Base-by-base conservation (phyloP, 768 basidiomycete genomes). In the Leccinum uliginosum region DNA sequence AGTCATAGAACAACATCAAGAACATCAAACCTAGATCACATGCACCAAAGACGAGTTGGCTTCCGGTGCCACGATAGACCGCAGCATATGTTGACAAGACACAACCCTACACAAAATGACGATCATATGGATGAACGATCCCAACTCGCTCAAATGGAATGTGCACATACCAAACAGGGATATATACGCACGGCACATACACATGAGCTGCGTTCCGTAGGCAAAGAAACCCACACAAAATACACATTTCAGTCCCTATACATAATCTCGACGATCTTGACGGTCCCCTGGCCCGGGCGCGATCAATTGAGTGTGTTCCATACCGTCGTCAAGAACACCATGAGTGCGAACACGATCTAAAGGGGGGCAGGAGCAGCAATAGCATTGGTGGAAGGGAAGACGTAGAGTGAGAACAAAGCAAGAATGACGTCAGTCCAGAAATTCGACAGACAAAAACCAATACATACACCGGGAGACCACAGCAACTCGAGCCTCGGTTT, bases 281-380 rank as follows among this genome's bases (percentile, higher is more conserved):
- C 35, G 32, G 59, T 27, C 17, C 53, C n/a, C n/a, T n/a, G n/a
- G n/a, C n/a, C n/a, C n/a, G n/a, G 34, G 14, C 63, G 65, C 14
- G 73, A 73, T 24, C 53, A 59, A 43, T 72, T 65, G 11, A 71
- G 56, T 2, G 65, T 62, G 14, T 73, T 73, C 69, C 73, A 70
- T 11, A 62, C 54, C 1, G 62, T 62, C 44, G 64, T 66, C 29
- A 60, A 6, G 49, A 73, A 73, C 8, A 74, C 47, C 57, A 74
- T 59, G n/a, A 65, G 12, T 48, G 74, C 73, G 12, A 71, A 73
- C 2, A 47, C 58, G 3, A 71, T 60, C 71, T 73, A 21, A n/a
- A 44, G 9, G 19, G n/a, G n/a, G 17, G 7, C 32, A 15, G 8
- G 17, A n/a, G 17, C 10, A 19, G 9, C 9, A 19, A 19, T n/a